These are phyloP conservation scores for Circinella minor DNA, from an alignment of 371 early-diverging fungal genomes.

Conservation along the genomic window DNA sequence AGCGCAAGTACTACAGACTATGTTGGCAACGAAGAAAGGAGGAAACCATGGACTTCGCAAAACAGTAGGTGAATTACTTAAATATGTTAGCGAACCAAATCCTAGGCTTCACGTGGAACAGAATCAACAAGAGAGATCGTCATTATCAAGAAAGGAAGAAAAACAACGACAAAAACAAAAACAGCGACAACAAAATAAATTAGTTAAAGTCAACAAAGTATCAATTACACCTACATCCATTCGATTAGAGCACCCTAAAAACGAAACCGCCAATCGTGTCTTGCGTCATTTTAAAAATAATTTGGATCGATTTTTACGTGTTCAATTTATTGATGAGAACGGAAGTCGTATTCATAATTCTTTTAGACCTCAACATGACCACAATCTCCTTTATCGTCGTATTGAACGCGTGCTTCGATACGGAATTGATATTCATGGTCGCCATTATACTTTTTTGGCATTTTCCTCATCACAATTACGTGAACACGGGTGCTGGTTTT, in stretches of 20 bases:
- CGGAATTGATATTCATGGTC: conserved; percentile 62
- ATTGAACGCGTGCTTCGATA: conserved; percentile 46
- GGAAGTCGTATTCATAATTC: conserved; percentile 31
- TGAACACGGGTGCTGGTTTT: conserved; percentile 79
- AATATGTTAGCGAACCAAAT: conserved; percentile 24
- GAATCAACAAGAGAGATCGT: neutral
- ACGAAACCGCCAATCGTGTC: conserved; percentile 67
- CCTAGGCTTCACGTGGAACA: conserved; percentile 30
- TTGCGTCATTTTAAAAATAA: conserved; percentile 51
- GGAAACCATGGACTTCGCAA: conserved; percentile 10
- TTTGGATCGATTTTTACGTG: conserved; percentile 67
- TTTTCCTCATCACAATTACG: conserved; percentile 67
- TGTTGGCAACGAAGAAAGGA: neutral
- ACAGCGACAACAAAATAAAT: neutral
- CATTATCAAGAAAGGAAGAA: conserved; percentile 1
- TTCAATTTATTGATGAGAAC: conserved; percentile 77
- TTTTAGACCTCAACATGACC: conserved; percentile 14
- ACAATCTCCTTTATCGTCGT: conserved; percentile 41
- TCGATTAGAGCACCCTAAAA: conserved; percentile 51
- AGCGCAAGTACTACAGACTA: neutral
- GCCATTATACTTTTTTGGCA: conserved; percentile 70
- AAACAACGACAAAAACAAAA: neutral
- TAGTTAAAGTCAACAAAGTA: conserved; percentile 25
- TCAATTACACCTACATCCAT: conserved; percentile 65
- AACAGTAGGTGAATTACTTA: conserved; percentile 33